A percentile compares a stretch with the other conserved stretches of the same genome.
These are phyloP conservation scores for Cercospora janseana DNA, from an alignment of 2,329 filamentous ascomycete species.

Conservation along the genomic window DNA sequence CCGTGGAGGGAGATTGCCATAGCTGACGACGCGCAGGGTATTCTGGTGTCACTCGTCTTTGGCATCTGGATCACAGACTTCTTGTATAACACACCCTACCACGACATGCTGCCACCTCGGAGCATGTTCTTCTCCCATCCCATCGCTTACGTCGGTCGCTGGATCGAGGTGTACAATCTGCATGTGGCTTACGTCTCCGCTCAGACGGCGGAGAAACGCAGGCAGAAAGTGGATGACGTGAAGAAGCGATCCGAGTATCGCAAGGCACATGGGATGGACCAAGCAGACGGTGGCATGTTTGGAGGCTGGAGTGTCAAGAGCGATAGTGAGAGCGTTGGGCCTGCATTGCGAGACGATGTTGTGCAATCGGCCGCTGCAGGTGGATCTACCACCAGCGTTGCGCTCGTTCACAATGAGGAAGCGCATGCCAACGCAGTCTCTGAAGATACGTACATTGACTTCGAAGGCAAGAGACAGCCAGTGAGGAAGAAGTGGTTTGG, in stretches of 20 bases:
- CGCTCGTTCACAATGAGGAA: constrained; percentile 29
- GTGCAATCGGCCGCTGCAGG: constrained; percentile 18
- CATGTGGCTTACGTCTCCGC: constrained; percentile 70
- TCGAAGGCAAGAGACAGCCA: constrained; percentile 51
- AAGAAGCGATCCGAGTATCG: constrained; percentile 82
- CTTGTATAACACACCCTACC: constrained; percentile 72
- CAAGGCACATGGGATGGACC: constrained; percentile 77
- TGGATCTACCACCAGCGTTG: constrained; percentile 5
- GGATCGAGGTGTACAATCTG: constrained; percentile 70
- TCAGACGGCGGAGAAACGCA: constrained; percentile 68
- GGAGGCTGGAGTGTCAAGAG: constrained; percentile 47
- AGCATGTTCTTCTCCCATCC: constrained; percentile 70
- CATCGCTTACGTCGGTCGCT: constrained; percentile 62
- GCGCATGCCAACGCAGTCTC: constrained; percentile 30
- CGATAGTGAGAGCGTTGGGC: constrained; percentile 38
- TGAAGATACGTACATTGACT: constrained; percentile 42
- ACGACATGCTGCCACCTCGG: constrained; percentile 70
- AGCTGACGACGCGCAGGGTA: constrained; percentile 50
- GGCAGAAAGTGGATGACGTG: constrained; percentile 76
- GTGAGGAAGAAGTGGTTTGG: constrained; percentile 76
- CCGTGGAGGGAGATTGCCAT: not conserved
- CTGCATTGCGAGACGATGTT: constrained; percentile 43
- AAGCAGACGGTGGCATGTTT: constrained; percentile 48
- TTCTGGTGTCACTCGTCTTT: constrained; percentile 66
- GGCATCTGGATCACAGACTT: constrained; percentile 78